Conservation (phyloP, 2,329 filamentous ascomycete species). For the Pseudocercospora pini-densiflorae region DNA sequence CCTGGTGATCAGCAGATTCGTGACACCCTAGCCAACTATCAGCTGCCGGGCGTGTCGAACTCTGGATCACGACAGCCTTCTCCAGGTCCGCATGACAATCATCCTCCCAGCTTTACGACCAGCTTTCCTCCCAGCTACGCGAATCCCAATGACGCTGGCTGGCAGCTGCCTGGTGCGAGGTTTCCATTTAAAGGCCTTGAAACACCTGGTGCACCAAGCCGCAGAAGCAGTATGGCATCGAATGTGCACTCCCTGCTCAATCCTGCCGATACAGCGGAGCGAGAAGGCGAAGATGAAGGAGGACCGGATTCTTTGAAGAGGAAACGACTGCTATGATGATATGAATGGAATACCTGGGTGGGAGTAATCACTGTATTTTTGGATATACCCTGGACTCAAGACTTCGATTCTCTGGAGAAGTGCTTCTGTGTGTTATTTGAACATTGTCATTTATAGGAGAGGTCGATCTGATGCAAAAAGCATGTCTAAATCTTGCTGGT, state of each 20-base stretch:
- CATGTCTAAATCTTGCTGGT: background rate
- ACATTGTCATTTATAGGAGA: background rate
- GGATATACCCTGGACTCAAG: slow-evolving; percentile 6
- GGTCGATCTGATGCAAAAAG: background rate
- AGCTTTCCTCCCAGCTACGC: slow-evolving; percentile 57
- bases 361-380: slow-evolving; percentile 4
- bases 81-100: slow-evolving; percentile 50
- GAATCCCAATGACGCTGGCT: slow-evolving; percentile 59
- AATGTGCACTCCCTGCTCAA: slow-evolving; percentile 71
- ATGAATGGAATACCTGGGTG: background rate
- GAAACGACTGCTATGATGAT: slow-evolving; percentile 56
- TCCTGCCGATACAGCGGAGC: slow-evolving; percentile 69
- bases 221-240: slow-evolving; percentile 72
- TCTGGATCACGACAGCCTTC: slow-evolving; percentile 38
- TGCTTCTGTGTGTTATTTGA: background rate
- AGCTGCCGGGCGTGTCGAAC: slow-evolving; percentile 60
- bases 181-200: slow-evolving; percentile 56
- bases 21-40: slow-evolving; percentile 67
- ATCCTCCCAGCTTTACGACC: slow-evolving; percentile 49
- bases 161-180: slow-evolving; percentile 58
- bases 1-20: slow-evolving; percentile 65
- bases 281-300: slow-evolving; percentile 66
- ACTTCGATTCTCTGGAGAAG: slow-evolving; percentile 2
- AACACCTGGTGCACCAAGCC: slow-evolving; percentile 64
- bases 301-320: slow-evolving; percentile 62